Evolutionary conservation across 805 yeast species (phyloP).

Genomic region (Wickerhamomyces queroliae): DNA sequence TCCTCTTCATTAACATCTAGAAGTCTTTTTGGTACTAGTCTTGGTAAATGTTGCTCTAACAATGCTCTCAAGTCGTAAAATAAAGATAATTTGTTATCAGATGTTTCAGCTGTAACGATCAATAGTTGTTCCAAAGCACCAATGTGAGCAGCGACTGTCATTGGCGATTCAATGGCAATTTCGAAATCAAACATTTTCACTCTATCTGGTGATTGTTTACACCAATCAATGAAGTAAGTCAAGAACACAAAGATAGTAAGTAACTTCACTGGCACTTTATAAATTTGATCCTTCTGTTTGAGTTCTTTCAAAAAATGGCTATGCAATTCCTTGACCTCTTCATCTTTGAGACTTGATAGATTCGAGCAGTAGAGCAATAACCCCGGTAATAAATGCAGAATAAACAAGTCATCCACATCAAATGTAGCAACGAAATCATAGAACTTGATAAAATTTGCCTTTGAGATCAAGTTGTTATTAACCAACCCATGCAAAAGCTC

Average conservation of each 20-base stretch:
- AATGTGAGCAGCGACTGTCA: slow-evolving; percentile 48
- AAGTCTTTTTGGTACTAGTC: slow-evolving; percentile 45
- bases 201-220: slow-evolving; percentile 43
- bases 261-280: slow-evolving; percentile 42
- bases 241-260: slow-evolving; percentile 45
- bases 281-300: slow-evolving; percentile 34
- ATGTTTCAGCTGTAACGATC: slow-evolving; percentile 54
- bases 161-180: slow-evolving; percentile 50
- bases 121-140: slow-evolving; percentile 72
- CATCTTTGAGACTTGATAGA: slow-evolving; percentile 28
- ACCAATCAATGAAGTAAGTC: slow-evolving; percentile 61
- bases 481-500: slow-evolving; percentile 54
- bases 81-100: slow-evolving; percentile 36
- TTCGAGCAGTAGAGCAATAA: slow-evolving; percentile 39
- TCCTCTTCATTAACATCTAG: slow-evolving; percentile 42
- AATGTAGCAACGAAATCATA: slow-evolving; percentile 41
- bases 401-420: slow-evolving; percentile 55
- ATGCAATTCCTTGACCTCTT: slow-evolving; percentile 34
- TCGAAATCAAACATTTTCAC: slow-evolving; percentile 46
- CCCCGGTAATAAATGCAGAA: slow-evolving; percentile 61
- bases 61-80: slow-evolving; percentile 63
- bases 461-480: slow-evolving; percentile 28
- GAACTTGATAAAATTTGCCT: slow-evolving; percentile 32
- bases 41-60: slow-evolving; percentile 62
- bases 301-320: slow-evolving; percentile 29